Percentiles rank a stretch among this genome's conserved stretches.
phyloP scores from a whole-genome alignment of 441 rosid species.

The Gossypium trilobum region DNA sequence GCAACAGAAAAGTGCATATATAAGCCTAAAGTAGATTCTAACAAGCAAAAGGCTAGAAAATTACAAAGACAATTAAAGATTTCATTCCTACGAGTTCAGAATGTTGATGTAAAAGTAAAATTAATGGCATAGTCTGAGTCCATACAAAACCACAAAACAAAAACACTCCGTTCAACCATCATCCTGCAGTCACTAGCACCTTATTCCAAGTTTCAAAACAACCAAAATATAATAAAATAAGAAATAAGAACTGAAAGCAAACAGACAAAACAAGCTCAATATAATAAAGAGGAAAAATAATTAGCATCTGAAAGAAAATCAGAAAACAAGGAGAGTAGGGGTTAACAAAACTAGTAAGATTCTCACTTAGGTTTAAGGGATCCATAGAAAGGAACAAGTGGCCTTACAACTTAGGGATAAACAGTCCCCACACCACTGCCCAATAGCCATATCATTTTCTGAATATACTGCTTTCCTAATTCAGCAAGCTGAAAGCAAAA shows the following conservation, averaged over 20 bases:
- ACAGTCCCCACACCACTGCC: not conserved
- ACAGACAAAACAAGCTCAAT: not conserved
- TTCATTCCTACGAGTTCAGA: not conserved
- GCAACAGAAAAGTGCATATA: not conserved
- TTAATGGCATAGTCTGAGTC: not conserved
- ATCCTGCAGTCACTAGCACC: not conserved
- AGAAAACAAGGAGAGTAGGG: not conserved
- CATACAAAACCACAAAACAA: not conserved
- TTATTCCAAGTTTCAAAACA: not conserved
- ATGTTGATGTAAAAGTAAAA: not conserved
- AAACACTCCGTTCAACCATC: not conserved
- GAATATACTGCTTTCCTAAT: not conserved
- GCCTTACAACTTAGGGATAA: not conserved
- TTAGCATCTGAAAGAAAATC: not conserved
- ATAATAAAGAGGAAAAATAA: not conserved
- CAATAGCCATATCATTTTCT: not conserved
- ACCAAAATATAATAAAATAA: not conserved
- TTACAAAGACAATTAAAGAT: not conserved
- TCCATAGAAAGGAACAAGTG: not conserved
- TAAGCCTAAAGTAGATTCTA: conserved; percentile 2
- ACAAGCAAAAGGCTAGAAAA: not conserved
- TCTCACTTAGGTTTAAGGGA: not conserved
- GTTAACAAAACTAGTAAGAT: not conserved
- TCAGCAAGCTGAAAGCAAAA: not conserved
- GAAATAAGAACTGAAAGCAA: not conserved